A percentile compares a stretch with the other conserved stretches of the same genome.
Conservation (phyloP, 768 basidiomycete species). For the Lyophyllum atratum region DNA sequence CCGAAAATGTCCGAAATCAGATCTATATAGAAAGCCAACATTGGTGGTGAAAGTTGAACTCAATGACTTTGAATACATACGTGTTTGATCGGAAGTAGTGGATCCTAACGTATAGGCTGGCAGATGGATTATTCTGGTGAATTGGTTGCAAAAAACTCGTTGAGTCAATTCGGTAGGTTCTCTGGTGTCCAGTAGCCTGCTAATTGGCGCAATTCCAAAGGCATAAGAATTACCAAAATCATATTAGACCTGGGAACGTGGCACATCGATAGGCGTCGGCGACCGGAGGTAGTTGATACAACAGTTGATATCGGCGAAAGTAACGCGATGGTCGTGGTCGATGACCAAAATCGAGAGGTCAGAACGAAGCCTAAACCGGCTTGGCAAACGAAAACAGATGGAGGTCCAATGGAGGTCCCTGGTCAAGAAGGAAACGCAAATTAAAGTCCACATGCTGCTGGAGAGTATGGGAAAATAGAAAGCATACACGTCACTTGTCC, state of each 20-base stretch:
- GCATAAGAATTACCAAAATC: no score
- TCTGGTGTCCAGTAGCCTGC: no score
- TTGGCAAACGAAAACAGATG: not conserved
- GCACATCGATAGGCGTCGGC: not conserved
- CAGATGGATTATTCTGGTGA: no score
- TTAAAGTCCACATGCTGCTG: not conserved
- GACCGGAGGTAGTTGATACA: not conserved
- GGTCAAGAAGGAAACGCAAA: not conserved
- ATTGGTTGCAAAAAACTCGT: no score
- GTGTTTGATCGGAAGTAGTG: not conserved
- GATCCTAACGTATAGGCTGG: not conserved
- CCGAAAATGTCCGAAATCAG: not conserved
- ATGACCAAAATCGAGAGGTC: not conserved
- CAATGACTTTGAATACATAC: not conserved
- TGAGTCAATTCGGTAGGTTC: no score
- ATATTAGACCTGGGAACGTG: not conserved
- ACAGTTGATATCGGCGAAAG: no score
- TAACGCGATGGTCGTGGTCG: not conserved
- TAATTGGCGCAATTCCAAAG: no score
- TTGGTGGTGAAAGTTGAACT: not conserved
- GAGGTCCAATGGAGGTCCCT: not conserved
- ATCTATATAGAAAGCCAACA: not conserved
- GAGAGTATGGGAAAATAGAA: not conserved
- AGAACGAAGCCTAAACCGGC: not conserved
- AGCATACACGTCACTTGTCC: not conserved